These are phyloP conservation scores for Podila verticillata DNA, from an alignment of 192 early-diverging fungal genomes.

Conservation along the genomic window DNA sequence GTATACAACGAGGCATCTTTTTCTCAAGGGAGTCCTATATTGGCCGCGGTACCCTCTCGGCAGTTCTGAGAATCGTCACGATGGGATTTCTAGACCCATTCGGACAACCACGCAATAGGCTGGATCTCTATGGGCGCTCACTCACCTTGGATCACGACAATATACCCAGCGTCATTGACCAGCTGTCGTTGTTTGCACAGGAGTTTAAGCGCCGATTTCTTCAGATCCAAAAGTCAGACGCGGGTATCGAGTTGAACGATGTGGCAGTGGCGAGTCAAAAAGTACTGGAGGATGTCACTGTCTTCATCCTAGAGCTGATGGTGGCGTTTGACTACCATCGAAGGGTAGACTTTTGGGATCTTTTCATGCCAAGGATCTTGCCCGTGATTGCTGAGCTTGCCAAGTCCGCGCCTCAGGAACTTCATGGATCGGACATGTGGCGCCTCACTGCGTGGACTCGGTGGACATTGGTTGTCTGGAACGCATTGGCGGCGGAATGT, in stretches of 20 bases:
- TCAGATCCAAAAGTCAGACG: neutral
- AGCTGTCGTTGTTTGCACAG: neutral
- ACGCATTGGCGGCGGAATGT: neutral
- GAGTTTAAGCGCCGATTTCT: neutral
- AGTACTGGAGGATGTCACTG: neutral
- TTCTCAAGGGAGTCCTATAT: slow-evolving; percentile 34
- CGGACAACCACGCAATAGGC: neutral
- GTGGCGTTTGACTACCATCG: neutral
- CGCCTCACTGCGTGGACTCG: neutral
- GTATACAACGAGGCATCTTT: slow-evolving; percentile 17
- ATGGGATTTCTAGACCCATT: neutral
- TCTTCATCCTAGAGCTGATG: neutral
- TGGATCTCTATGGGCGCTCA: too few species aligned
- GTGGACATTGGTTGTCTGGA: slow-evolving; percentile 2
- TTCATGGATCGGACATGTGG: neutral
- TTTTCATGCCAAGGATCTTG: neutral
- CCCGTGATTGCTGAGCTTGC: neutral
- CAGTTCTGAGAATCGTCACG: slow-evolving; percentile 1
- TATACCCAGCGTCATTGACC: neutral
- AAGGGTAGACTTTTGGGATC: neutral
- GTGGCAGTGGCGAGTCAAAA: neutral
- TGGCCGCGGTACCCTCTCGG: slow-evolving; percentile 21
- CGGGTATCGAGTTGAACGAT: neutral
- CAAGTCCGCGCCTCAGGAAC: neutral
- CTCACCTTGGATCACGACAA: neutral